These are phyloP conservation scores for Cyclotella kingstonii DNA, from an alignment of 108 stramenopile genomes.

Conservation along the genomic window DNA sequence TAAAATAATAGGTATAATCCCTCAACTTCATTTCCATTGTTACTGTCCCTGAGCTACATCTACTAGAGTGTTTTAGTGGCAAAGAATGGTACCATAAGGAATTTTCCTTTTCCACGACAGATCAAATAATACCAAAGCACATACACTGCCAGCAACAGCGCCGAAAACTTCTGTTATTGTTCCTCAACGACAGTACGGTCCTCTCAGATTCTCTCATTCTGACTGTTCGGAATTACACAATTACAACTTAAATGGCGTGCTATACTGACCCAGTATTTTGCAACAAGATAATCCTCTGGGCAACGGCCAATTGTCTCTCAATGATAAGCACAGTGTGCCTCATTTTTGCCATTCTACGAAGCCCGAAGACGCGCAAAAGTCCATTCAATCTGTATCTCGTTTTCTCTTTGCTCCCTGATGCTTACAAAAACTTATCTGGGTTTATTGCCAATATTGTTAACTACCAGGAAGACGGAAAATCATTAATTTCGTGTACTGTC, in stretches of 20 bases:
- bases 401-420: constrained; percentile 30
- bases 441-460: constrained; percentile 26
- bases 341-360: constrained; percentile 16
- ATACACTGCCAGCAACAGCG: too few species aligned
- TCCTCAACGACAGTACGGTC: too few species aligned
- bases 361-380: constrained; percentile 23
- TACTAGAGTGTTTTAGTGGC: too few species aligned
- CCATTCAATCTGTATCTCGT: constrained; percentile 32
- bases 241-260: constrained; percentile 16
- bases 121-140: too few species aligned
- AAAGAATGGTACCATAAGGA: too few species aligned
- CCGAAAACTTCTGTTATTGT: too few species aligned
- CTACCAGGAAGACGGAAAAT: constrained; percentile 8
- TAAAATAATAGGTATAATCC: too few species aligned
- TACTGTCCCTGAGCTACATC: too few species aligned
- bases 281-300: constrained; percentile 26
- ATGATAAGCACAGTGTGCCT: constrained; percentile 20
- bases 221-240: too few species aligned
- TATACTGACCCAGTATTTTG: constrained; percentile 23
- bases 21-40: too few species aligned
- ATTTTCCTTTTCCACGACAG: too few species aligned
- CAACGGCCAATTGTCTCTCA: constrained; percentile 34
- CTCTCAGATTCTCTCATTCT: too few species aligned
- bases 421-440: constrained; percentile 30
- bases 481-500: constrained; percentile 14